phyloP scores from a whole-genome alignment of 2,329 filamentous ascomycete genomes.

The Ophiocordyceps camponoti-leonardi region DNA sequence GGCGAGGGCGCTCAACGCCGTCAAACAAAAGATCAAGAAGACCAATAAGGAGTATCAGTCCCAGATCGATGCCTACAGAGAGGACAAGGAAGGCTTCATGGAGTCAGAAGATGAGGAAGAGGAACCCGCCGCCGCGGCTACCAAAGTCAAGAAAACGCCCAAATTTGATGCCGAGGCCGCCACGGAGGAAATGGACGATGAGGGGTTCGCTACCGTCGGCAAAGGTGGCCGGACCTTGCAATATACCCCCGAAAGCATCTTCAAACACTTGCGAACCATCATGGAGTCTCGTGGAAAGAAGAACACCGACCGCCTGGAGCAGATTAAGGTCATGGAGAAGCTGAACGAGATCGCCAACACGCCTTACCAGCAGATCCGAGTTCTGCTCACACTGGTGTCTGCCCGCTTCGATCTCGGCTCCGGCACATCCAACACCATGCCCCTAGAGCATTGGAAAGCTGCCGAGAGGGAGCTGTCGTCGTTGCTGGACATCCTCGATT shows the following conservation, averaged over 20 bases:
- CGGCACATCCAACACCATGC: constrained; percentile 65
- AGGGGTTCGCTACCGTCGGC: constrained; percentile 78
- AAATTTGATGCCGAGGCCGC: constrained; percentile 27
- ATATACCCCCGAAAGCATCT: constrained; percentile 93
- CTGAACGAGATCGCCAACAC: constrained; percentile 74
- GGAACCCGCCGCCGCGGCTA: constrained; percentile 20
- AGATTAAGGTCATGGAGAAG: constrained; percentile 97
- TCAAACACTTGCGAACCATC: constrained; percentile 88
- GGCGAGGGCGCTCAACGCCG: constrained; percentile 82
- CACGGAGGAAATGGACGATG: constrained; percentile 49
- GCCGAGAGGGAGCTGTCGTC: constrained; percentile 73
- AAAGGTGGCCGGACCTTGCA: constrained; percentile 76
- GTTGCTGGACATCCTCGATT: constrained; percentile 64
- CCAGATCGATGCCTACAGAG: constrained; percentile 75
- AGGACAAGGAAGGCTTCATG: constrained; percentile 77
- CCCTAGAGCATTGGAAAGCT: constrained; percentile 90
- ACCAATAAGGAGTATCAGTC: constrained; percentile 88
- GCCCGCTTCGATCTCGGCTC: constrained; percentile 87
- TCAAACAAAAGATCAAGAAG: constrained; percentile 98
- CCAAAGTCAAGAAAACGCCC: constrained; percentile 23
- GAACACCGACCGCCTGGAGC: constrained; percentile 88
- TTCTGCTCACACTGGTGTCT: constrained; percentile 80
- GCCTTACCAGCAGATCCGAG: constrained; percentile 86
- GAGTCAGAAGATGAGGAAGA: constrained; percentile 66
- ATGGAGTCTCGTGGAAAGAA: constrained; percentile 96